A percentile compares a stretch with the other conserved stretches of the same genome.
These are phyloP conservation scores for Cladosporium colombiae DNA, from an alignment of 2,329 filamentous ascomycete genomes.

Conservation along the genomic window DNA sequence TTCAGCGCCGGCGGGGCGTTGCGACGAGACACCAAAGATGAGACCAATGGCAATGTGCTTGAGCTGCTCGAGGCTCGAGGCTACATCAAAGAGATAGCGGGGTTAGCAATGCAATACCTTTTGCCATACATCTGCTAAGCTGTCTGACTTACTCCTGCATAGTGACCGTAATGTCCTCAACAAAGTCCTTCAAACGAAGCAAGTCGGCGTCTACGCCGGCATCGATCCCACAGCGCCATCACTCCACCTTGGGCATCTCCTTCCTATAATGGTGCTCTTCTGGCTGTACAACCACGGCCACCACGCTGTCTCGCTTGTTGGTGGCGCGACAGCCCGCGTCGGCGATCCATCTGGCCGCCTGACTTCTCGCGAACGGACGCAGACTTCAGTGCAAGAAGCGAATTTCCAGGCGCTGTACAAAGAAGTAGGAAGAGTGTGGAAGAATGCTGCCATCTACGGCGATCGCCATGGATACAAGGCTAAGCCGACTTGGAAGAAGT, in stretches of 20 bases:
- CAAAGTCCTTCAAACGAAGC: slow-evolving; percentile 63
- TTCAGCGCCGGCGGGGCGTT: neutral
- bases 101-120: slow-evolving; percentile 52
- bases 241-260: slow-evolving; percentile 76
- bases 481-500: slow-evolving; percentile 66
- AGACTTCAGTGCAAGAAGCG: slow-evolving; percentile 55
- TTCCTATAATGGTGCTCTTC: slow-evolving; percentile 80
- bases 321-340: slow-evolving; percentile 70
- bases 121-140: neutral
- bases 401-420: slow-evolving; percentile 69
- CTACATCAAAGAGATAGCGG: slow-evolving; percentile 72
- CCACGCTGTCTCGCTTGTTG: slow-evolving; percentile 62
- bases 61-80: slow-evolving; percentile 70
- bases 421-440: slow-evolving; percentile 72
- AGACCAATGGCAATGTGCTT: slow-evolving; percentile 42
- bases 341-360: slow-evolving; percentile 76
- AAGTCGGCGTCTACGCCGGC: slow-evolving; percentile 75
- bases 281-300: slow-evolving; percentile 81
- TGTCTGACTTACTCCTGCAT: slow-evolving; percentile 10
- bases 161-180: slow-evolving; percentile 57
- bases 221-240: slow-evolving; percentile 80
- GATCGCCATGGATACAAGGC: slow-evolving; percentile 64
- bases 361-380: slow-evolving; percentile 58
- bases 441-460: slow-evolving; percentile 68
- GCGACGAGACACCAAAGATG: neutral